Evolutionary conservation across 345 rosid species (phyloP), one percentile per base, ranked within the genome.

Genomic region (Trapa bicornis): DNA sequence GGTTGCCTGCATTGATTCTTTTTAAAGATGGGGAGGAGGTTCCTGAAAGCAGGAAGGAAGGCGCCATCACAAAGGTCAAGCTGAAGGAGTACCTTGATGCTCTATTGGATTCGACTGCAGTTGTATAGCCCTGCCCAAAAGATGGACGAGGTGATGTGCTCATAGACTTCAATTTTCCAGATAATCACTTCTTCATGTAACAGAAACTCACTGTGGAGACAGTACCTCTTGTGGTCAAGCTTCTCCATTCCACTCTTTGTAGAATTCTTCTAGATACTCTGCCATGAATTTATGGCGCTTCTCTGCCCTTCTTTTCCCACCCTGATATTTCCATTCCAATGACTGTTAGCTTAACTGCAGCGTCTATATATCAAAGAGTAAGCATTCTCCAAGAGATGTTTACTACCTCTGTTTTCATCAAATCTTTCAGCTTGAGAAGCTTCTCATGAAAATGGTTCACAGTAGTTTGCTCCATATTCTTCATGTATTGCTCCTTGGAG

Each of bases 361-460:
- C n/a, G 4, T 16, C 1, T 5, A 54, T 54, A 6, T n/a, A 54
- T 54, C 35, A 54, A 54, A 54, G 33, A 1, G 22, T 22, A n/a
- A 7, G 22, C 35, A 33, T 54, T 7, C 10, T 2, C 6, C 1
- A 54, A 35, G 5, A 22, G 1, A 56, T 22, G 37, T 1, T 13
- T 13, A 7, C 63, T 71, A 87, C 96, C 89, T 87, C 68, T 22
- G 93, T 87, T 83, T 89, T 89, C 92, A 86, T 89, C 76, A 87
- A 71, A 63, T 74, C 81, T 74, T 87, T 89, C 52, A 92, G 82
- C 80, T 86, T 89, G 74, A 92, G 83, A 76, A 89, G 96, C 71
- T 92, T 92, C 86, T 92, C 95, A 62, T 84, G 88, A 57, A 92
- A 86, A 79, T 86, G 89, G 69, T 86, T 88, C 71, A 85, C 66